Base-by-base conservation (phyloP, 2,329 filamentous ascomycete species). In the Corinectria fuckeliana region DNA sequence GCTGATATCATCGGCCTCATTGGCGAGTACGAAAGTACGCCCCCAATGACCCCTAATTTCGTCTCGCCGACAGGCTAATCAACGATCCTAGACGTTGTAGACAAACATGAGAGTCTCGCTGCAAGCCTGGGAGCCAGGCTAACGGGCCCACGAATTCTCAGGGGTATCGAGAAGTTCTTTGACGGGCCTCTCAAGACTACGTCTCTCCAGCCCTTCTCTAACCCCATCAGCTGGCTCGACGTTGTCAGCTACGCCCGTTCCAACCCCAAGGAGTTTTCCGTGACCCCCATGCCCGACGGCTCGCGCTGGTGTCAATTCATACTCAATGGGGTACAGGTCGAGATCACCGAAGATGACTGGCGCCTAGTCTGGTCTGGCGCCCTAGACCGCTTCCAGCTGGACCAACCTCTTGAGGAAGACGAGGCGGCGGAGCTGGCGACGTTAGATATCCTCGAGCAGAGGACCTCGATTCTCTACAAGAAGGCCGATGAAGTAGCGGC, bases 331-430 rank as follows among this genome's bases (percentile, higher is more conserved):
- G 85, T 89, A 65, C 86, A 91, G 47, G 89, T 96, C 8, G 91
- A 96, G 77, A 94, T 97, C 61, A 88, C 87, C 16, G 92, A 96
- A 74, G 92, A 96, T 73, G 92, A 97, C 72, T 96, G 89, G 82
- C 85, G 93, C 39, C 80, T 96, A 65, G 93, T 96, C 65, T 87
- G 88, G 54, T 93, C 91, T 36, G 92, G 92, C 25, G 91, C 91
- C 65, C 86, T 93, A 10, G 91, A 96, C 74, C 89, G 92, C 71
- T 81, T 84, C 58, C 92, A 93, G 16, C 89, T 92, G 2, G 88
- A 90, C 13, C 88, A 93, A 63, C 91, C 92, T 1, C 88, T 95
- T 48, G 87, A 91, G 58, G 92, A 96, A 71, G 92, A 96, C 71
- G 93, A 96, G 76, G 87, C 89, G 72, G 92, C 92, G 65, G 92